Percentiles rank a stretch among this genome's conserved stretches.
Conservation (phyloP, 2,329 filamentous ascomycete species). For the Cercospora beticola region DNA sequence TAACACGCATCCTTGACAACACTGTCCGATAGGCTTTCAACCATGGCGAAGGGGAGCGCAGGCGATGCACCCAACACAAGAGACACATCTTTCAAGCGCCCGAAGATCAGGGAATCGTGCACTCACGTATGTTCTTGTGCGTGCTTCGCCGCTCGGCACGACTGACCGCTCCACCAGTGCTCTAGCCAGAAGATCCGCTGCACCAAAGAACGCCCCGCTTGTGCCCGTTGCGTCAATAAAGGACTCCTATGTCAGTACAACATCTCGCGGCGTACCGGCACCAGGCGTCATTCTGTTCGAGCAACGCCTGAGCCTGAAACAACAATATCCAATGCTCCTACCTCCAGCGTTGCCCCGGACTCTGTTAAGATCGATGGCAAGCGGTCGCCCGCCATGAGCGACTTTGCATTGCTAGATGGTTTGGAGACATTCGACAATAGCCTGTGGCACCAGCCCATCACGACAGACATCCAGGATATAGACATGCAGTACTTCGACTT, state of each 20-base stretch:
- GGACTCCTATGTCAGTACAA: slow-evolving; percentile 9
- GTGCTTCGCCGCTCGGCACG: neutral
- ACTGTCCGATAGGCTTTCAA: neutral
- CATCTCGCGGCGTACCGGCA: slow-evolving; percentile 13
- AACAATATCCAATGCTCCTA: neutral
- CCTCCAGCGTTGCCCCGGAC: neutral
- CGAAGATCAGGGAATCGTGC: slow-evolving; percentile 3
- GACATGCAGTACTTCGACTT: neutral
- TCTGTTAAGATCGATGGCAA: neutral
- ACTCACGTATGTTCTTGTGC: neutral
- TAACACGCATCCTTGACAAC: neutral
- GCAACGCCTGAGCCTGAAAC: slow-evolving; percentile 6
- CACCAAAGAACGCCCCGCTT: slow-evolving; percentile 13
- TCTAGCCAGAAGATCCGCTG: slow-evolving; percentile 14
- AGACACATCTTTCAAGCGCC: neutral
- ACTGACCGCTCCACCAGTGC: neutral
- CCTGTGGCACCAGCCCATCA: neutral
- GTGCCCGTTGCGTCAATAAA: slow-evolving; percentile 10
- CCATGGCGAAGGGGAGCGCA: neutral
- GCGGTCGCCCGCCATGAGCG: neutral
- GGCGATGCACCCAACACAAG: neutral
- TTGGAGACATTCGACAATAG: neutral
- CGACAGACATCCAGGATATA: neutral
- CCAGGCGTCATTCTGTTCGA: neutral
- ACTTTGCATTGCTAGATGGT: neutral